Conservation (phyloP, 768 basidiomycete species). For the Russula griseocarnosa region DNA sequence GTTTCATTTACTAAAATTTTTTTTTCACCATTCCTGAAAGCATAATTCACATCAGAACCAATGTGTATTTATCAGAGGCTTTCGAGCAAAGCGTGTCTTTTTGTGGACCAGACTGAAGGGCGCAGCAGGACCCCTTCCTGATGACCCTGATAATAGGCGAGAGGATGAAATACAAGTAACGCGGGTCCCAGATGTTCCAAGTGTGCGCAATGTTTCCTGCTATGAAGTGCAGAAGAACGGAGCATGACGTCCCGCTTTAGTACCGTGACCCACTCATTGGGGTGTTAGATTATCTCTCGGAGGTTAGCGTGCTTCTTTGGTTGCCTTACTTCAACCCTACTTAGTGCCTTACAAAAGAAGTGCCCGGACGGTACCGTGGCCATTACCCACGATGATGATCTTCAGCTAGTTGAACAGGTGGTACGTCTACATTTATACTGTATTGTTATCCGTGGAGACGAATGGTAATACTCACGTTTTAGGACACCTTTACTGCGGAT, state of each 20-base stretch:
- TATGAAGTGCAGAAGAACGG: not conserved
- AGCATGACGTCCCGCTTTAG: conserved; percentile 1
- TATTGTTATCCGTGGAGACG: not conserved
- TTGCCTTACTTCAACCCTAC: not conserved
- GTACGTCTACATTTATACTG: not conserved
- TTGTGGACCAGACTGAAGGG: not conserved
- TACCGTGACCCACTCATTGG: conserved; percentile 16
- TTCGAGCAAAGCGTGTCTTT: conserved; percentile 11
- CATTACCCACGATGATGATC: conserved; percentile 22
- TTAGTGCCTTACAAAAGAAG: conserved; percentile 6
- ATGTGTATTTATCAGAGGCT: conserved; percentile 19
- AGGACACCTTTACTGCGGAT: conserved; percentile 20
- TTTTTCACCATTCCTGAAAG: not conserved
- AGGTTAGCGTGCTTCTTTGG: conserved; percentile 4
- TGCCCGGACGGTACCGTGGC: conserved; percentile 8
- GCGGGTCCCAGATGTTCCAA: not conserved
- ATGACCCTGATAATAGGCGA: conserved; percentile 6
- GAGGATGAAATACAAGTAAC: conserved; percentile 6
- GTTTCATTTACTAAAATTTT: not conserved
- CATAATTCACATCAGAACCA: not conserved
- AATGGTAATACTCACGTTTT: not conserved
- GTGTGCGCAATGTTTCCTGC: not conserved
- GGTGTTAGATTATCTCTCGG: conserved; percentile 20
- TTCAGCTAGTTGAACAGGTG: conserved; percentile 14
- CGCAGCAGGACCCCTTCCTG: conserved; percentile 10